Percentiles rank a stretch among this genome's conserved stretches.
Evolutionary conservation across 768 basidiomycete genomes (phyloP).

Genomic region (Serendipita sp.): DNA sequence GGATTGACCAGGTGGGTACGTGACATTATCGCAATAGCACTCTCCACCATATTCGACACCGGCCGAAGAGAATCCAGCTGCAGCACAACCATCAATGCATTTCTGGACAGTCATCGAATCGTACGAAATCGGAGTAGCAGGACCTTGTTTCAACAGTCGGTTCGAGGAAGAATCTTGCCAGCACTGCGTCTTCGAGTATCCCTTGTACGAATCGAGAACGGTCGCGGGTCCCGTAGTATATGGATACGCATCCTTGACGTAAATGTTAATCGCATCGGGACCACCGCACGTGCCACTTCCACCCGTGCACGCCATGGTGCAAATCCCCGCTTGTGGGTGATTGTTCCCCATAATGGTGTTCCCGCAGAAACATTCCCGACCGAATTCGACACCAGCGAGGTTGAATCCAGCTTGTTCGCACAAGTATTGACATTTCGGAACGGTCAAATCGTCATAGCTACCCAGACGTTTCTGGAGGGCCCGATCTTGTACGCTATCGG

Average conservation of each 20-base stretch:
- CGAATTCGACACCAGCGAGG: too few species aligned
- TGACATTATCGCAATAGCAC: constrained; percentile 7
- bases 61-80: background rate
- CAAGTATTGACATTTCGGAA: too few species aligned
- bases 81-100: background rate
- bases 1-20: background rate
- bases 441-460: too few species aligned
- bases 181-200: background rate
- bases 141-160: background rate
- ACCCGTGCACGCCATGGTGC: background rate
- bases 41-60: constrained; percentile 2
- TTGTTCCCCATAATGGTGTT: too few species aligned
- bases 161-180: background rate
- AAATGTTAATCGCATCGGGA: background rate
- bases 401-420: too few species aligned
- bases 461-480: too few species aligned
- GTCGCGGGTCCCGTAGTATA: background rate
- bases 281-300: background rate
- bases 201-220: background rate
- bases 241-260: background rate
- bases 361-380: too few species aligned
- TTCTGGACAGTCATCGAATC: constrained; percentile 32
- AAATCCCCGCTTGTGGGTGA: too few species aligned
- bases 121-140: background rate
- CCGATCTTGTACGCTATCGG: too few species aligned